phyloP scores from a whole-genome alignment of 2,329 filamentous ascomycete species.

The Pseudogymnoascus sp. region DNA sequence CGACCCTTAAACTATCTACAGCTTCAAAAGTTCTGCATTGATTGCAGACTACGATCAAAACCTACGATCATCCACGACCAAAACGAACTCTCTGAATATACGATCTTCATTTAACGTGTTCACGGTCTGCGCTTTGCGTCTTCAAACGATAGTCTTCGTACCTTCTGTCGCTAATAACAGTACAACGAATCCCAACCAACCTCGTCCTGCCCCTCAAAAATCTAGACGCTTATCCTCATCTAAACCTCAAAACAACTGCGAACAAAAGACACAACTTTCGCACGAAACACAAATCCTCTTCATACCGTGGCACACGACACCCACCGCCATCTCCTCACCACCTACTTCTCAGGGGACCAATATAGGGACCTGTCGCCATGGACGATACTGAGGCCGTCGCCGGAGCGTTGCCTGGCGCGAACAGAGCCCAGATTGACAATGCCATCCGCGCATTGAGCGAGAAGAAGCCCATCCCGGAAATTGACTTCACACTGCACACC shows the following conservation, averaged over 20 bases:
- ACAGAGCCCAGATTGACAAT: conserved; percentile 63
- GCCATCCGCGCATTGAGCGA: conserved; percentile 84
- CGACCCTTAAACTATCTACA: neutral
- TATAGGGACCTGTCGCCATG: neutral
- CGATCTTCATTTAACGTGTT: neutral
- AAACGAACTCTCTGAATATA: neutral
- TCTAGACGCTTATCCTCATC: neutral
- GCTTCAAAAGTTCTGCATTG: neutral
- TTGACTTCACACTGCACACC: conserved; percentile 95
- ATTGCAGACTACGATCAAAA: neutral
- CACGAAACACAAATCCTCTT: neutral
- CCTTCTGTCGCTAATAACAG: neutral
- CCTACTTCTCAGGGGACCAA: neutral
- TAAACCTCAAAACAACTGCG: neutral
- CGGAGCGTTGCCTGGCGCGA: neutral
- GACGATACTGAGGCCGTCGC: neutral
- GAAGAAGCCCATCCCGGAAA: conserved; percentile 93
- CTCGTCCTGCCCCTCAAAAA: neutral
- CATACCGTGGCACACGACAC: neutral
- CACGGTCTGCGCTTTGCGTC: neutral
- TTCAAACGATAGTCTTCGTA: neutral
- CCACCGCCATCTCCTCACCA: neutral
- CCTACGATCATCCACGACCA: neutral
- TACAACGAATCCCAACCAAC: neutral
- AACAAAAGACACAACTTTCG: neutral